Conservation (phyloP, 768 basidiomycete genomes). For the Naganishia friedmannii region DNA sequence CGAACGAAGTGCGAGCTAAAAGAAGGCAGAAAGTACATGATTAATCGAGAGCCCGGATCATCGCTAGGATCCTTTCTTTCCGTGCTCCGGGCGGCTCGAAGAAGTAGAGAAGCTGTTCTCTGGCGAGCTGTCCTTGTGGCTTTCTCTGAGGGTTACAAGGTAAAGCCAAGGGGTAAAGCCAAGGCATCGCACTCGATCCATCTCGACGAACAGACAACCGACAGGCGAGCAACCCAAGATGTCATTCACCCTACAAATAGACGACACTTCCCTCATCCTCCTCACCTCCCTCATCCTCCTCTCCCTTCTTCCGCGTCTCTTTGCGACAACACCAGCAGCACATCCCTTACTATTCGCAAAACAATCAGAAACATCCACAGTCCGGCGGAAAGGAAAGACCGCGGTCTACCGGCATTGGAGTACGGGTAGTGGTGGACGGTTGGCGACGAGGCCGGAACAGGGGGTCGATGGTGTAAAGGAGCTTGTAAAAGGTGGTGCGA, state of each 20-base stretch:
- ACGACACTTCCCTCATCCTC: neutral
- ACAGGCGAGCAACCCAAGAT: neutral
- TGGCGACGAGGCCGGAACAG: neutral
- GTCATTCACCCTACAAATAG: neutral
- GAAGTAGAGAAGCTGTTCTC: too few relatives aligned
- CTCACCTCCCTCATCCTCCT: neutral
- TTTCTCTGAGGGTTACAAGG: too few relatives aligned
- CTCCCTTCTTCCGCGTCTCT: neutral
- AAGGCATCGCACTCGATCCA: neutral
- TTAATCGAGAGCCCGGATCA: too few relatives aligned
- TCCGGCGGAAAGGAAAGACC: neutral
- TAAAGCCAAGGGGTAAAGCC: too few relatives aligned
- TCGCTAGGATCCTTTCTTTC: too few relatives aligned
- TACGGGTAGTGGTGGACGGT: neutral
- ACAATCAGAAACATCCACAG: neutral
- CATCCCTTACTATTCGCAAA: neutral
- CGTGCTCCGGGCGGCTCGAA: too few relatives aligned
- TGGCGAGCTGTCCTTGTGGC: too few relatives aligned
- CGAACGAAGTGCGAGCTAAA: neutral
- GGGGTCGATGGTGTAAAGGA: neutral
- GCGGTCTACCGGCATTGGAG: neutral
- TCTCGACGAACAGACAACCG: neutral
- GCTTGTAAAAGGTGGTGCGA: neutral
- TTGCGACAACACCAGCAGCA: neutral
- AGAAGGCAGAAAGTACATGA: neutral